phyloP scores from a whole-genome alignment of 352 stramenopile genomes.

The Pilasporangium apinafurcum region DNA sequence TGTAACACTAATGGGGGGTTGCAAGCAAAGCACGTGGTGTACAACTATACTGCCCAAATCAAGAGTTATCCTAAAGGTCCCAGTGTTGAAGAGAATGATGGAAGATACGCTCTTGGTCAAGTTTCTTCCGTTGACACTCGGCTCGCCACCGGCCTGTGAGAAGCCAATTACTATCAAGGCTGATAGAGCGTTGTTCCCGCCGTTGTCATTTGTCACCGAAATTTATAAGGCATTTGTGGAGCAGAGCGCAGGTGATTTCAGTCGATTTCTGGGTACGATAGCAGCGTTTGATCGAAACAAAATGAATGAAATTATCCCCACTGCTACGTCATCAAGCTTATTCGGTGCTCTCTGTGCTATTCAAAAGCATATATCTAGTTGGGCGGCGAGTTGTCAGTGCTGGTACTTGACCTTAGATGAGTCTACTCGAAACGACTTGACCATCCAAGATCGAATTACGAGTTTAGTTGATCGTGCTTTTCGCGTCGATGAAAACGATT shows the following conservation, averaged over 20 bases:
- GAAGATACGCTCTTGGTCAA: constrained; percentile 53
- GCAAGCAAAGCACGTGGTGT: background rate
- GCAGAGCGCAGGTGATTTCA: constrained; percentile 3
- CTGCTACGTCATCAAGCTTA: background rate
- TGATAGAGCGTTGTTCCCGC: no score
- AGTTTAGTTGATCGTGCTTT: constrained; percentile 27
- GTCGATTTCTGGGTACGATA: background rate
- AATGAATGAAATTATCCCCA: no score
- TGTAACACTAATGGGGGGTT: background rate
- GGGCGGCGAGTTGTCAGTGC: constrained; percentile 22
- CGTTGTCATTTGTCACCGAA: background rate
- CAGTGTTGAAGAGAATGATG: constrained; percentile 56
- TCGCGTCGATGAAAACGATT: constrained; percentile 19
- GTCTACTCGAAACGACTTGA: background rate
- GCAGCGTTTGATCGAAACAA: no score
- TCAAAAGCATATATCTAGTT: constrained; percentile 69
- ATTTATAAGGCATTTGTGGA: constrained; percentile 7
- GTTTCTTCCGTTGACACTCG: constrained; percentile 17
- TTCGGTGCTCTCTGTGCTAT: constrained; percentile 22
- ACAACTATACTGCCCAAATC: background rate
- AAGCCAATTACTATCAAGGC: background rate
- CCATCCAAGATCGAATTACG: constrained; percentile 11
- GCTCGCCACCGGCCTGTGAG: background rate
- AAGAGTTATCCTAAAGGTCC: constrained; percentile 15
- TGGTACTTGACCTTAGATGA: constrained; percentile 15